These are phyloP conservation scores for Coccomyxa sp. DNA, from an alignment of 139 green algal species.

Conservation along the genomic window DNA sequence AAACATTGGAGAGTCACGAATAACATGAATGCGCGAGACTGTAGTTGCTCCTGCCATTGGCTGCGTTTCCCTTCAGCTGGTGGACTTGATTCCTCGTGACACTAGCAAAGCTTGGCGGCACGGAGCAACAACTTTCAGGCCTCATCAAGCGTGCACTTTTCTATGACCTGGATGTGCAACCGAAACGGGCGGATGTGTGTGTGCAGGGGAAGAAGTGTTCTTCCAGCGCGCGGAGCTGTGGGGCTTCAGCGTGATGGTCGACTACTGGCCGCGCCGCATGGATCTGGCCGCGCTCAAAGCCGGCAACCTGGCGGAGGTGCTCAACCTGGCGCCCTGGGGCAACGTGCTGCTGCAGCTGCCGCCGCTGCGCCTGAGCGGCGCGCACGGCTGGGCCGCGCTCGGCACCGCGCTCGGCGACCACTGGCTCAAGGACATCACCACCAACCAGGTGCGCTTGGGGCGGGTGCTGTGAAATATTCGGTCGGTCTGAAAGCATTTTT, in stretches of 20 bases:
- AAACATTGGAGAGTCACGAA: no score
- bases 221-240: conserved; percentile 38
- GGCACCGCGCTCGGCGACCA: conserved; percentile 31
- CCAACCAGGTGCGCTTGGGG: conserved; percentile 30
- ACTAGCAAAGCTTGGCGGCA: no score
- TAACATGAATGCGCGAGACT: no score
- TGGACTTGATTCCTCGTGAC: no score
- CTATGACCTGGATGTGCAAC: no score
- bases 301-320: conserved; percentile 48
- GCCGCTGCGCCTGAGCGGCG: conserved; percentile 38
- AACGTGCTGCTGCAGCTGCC: conserved; percentile 54
- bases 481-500: no score
- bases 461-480: no score
- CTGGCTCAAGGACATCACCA: conserved; percentile 55
- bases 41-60: no score
- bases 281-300: conserved; percentile 54
- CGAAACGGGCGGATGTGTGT: neutral
- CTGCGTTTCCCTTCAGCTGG: no score
- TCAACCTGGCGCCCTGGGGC: conserved; percentile 71
- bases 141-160: no score
- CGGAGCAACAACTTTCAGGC: no score
- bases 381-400: conserved; percentile 52
- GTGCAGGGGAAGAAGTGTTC: conserved; percentile 9
- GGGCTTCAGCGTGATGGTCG: conserved; percentile 32
- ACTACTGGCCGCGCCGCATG: conserved; percentile 50